These are phyloP conservation scores for Combretum micranthum DNA, from an alignment of 345 rosid species.

Conservation along the genomic window DNA sequence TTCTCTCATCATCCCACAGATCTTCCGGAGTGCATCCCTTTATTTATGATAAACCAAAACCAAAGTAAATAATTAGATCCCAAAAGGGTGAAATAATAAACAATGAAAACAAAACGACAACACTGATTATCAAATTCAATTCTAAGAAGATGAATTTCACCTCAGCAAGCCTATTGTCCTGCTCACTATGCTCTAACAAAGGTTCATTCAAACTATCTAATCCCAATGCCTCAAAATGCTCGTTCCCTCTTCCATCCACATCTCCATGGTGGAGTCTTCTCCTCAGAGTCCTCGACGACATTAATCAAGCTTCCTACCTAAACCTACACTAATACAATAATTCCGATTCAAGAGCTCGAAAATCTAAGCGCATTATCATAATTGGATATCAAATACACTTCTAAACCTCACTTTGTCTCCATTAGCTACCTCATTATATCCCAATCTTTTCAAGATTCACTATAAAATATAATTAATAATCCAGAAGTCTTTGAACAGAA, in stretches of 20 bases:
- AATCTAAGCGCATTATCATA: too few relatives aligned
- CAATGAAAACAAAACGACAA: neutral
- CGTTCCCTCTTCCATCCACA: conserved; percentile 51
- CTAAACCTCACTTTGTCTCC: too few relatives aligned
- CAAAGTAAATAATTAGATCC: neutral
- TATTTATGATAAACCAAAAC: conserved; percentile 1
- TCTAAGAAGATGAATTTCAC: conserved; percentile 19
- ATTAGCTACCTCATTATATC: too few relatives aligned
- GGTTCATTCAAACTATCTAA: conserved; percentile 63
- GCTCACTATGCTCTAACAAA: conserved; percentile 31
- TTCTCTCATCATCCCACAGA: conserved; percentile 58
- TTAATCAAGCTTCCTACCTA: conserved; percentile 7
- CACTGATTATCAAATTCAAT: neutral
- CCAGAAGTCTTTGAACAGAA: too few relatives aligned
- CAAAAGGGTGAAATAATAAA: too few relatives aligned
- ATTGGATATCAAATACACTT: too few relatives aligned
- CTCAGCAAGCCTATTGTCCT: conserved; percentile 27
- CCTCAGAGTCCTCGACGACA: conserved; percentile 58
- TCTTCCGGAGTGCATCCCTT: conserved; percentile 46
- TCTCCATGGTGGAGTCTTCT: conserved; percentile 78
- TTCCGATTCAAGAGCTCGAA: too few relatives aligned
- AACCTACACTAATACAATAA: neutral
- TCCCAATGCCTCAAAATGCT: conserved; percentile 43
- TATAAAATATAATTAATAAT: too few relatives aligned
- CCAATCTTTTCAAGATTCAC: too few relatives aligned